Conservation (phyloP, 495 filamentous ascomycete species). For the Penicillium cinerascens region DNA sequence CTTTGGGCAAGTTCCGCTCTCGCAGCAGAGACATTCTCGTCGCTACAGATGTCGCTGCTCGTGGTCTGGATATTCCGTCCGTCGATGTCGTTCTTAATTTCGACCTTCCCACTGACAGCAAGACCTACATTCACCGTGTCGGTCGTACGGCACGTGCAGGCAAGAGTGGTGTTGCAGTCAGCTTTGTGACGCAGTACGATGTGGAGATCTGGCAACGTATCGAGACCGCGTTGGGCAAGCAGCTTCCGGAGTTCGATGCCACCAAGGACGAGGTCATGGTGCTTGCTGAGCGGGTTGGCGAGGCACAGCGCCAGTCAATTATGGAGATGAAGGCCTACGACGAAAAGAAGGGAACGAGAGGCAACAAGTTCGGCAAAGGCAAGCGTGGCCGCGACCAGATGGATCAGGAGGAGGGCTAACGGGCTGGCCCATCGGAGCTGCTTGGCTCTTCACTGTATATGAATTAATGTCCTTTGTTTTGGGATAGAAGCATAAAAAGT, state of each 20-base stretch:
- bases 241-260: constrained; percentile 63
- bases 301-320: constrained; percentile 79
- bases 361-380: constrained; percentile 55
- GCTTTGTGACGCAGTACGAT: constrained; percentile 87
- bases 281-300: constrained; percentile 69
- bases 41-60: constrained; percentile 92
- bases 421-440: constrained; percentile 13
- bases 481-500: constrained; percentile 1
- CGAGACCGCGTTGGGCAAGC: constrained; percentile 74
- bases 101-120: constrained; percentile 76
- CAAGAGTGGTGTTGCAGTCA: constrained; percentile 77
- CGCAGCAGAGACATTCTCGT: constrained; percentile 77
- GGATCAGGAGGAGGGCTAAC: constrained; percentile 70
- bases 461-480: constrained; percentile 2
- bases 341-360: constrained; percentile 68
- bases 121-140: constrained; percentile 94
- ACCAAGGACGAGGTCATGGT: constrained; percentile 88
- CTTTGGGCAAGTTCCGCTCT: constrained; percentile 81
- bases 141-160: constrained; percentile 91
- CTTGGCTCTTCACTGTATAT: constrained; percentile 1
- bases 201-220: constrained; percentile 82
- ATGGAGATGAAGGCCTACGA: constrained; percentile 79
- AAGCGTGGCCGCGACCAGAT: constrained; percentile 70
- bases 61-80: constrained; percentile 90
- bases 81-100: constrained; percentile 89